A percentile compares a stretch with the other conserved stretches of the same genome.
phyloP scores from a whole-genome alignment of 2,329 filamentous ascomycete genomes.

The Ophiocordyceps unilateralis region DNA sequence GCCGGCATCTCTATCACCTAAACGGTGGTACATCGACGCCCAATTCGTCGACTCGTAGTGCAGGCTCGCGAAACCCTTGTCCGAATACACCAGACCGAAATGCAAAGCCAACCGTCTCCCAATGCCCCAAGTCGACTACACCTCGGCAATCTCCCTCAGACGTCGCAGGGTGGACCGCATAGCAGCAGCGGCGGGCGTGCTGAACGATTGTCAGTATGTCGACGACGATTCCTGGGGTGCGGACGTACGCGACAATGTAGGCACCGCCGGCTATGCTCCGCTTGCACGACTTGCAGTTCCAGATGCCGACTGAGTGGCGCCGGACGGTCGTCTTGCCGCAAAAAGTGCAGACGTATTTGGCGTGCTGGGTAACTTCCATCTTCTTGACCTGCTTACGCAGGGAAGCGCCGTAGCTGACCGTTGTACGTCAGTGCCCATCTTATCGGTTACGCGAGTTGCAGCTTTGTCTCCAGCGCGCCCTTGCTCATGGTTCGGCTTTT shows the following conservation, averaged over 20 bases:
- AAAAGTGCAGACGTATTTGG: conserved; percentile 95
- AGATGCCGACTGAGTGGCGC: conserved; percentile 84
- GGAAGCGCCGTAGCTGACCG: conserved; percentile 81
- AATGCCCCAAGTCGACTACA: conserved; percentile 35
- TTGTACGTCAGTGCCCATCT: background rate
- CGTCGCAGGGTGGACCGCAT: conserved; percentile 93
- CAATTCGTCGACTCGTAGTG: conserved; percentile 23
- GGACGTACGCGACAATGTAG: conserved; percentile 87
- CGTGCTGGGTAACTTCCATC: conserved; percentile 99
- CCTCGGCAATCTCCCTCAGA: conserved; percentile 94
- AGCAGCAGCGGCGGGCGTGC: conserved; percentile 81
- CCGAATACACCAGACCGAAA: conserved; percentile 29
- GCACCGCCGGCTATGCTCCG: conserved; percentile 65
- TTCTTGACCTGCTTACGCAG: conserved; percentile 95
- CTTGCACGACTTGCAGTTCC: conserved; percentile 90
- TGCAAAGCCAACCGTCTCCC: conserved; percentile 21
- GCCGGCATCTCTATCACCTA: conserved; percentile 21
- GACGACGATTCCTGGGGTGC: background rate
- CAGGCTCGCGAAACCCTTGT: conserved; percentile 25
- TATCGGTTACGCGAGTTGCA: background rate
- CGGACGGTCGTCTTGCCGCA: conserved; percentile 93
- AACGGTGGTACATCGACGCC: conserved; percentile 22
- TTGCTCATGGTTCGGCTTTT: background rate
- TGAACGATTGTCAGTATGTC: conserved; percentile 18
- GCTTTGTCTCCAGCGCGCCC: background rate